These are phyloP conservation scores for Hyphopichia pseudoburtonii DNA, from an alignment of 1,139 yeast genomes.

Conservation along the genomic window DNA sequence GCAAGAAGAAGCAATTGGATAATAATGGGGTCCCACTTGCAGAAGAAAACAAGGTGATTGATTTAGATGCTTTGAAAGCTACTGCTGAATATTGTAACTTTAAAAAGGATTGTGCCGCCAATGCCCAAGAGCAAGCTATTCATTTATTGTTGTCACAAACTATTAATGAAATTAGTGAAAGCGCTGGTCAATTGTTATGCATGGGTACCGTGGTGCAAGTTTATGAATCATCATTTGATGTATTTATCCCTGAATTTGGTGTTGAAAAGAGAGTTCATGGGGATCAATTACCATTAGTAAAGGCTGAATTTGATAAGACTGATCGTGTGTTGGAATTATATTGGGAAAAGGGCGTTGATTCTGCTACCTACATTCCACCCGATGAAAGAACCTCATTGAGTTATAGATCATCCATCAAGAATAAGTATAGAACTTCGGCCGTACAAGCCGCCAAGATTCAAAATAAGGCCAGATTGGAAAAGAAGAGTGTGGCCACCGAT, in stretches of 20 bases:
- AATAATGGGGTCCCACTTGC: conserved; percentile 15
- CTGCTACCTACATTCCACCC: conserved; percentile 87
- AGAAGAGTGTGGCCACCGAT: conserved; percentile 33
- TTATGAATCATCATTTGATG: conserved; percentile 94
- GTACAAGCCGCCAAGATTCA: conserved; percentile 65
- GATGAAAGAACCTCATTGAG: conserved; percentile 80
- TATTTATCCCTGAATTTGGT: conserved; percentile 90
- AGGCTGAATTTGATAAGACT: conserved; percentile 84
- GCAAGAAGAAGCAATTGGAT: conserved; percentile 12
- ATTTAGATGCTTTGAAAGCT: conserved; percentile 72
- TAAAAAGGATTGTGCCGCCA: conserved; percentile 90
- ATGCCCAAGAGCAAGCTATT: conserved; percentile 93
- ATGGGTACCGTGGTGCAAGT: conserved; percentile 90
- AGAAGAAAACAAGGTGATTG: conserved; percentile 26
- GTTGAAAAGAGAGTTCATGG: conserved; percentile 97
- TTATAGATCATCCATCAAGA: conserved; percentile 74
- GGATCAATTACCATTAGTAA: conserved; percentile 87
- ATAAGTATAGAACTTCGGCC: conserved; percentile 74
- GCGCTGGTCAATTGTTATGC: conserved; percentile 78
- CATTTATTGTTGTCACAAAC: conserved; percentile 84
- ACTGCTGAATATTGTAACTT: conserved; percentile 91
- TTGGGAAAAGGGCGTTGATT: conserved; percentile 91
- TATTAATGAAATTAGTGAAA: conserved; percentile 72
- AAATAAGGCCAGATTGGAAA: conserved; percentile 34
- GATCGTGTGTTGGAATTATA: conserved; percentile 72